These are phyloP conservation scores for Penicillium crustosum DNA, from an alignment of 2,329 filamentous ascomycete species.

Conservation along the genomic window DNA sequence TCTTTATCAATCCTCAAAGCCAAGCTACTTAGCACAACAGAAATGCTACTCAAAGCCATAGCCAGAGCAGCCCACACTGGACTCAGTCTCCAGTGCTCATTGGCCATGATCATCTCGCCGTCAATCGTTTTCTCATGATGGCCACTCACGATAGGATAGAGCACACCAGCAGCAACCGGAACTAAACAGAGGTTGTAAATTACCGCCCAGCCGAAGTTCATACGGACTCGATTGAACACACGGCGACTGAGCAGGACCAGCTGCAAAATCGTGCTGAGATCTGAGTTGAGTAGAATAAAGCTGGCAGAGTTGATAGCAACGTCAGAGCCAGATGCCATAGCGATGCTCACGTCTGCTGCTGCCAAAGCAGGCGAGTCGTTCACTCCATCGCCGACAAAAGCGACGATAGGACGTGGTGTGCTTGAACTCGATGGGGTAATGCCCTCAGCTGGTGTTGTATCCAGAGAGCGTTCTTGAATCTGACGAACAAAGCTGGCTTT, in stretches of 20 bases:
- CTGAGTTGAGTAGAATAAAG: conserved; percentile 74
- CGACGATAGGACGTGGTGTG: conserved; percentile 58
- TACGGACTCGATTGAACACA: conserved; percentile 74
- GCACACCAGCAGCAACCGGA: conserved; percentile 75
- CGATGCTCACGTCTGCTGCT: conserved; percentile 78
- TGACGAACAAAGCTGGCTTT: conserved; percentile 57
- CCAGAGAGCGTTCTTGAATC: conserved; percentile 32
- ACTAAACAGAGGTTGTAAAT: conserved; percentile 78
- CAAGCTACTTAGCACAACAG: conserved; percentile 80
- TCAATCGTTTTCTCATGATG: conserved; percentile 35
- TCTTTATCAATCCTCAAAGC: conserved; percentile 57
- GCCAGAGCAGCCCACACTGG: conserved; percentile 79
- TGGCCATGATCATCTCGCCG: conserved; percentile 35
- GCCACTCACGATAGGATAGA: conserved; percentile 61
- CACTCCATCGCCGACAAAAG: conserved; percentile 84
- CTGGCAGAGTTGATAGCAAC: conserved; percentile 78
- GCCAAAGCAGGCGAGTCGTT: conserved; percentile 82
- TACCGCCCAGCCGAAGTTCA: conserved; percentile 84
- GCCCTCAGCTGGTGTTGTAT: not conserved
- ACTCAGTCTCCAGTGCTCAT: conserved; percentile 47
- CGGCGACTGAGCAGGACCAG: conserved; percentile 68
- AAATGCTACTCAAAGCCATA: conserved; percentile 90
- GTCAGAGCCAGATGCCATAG: conserved; percentile 76
- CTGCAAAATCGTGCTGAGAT: conserved; percentile 68
- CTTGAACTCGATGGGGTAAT: not conserved